A percentile compares a stretch with the other conserved stretches of the same genome.
These are phyloP conservation scores for Neospora caninum DNA, from an alignment of 169 alveolate genomes.

Conservation along the genomic window DNA sequence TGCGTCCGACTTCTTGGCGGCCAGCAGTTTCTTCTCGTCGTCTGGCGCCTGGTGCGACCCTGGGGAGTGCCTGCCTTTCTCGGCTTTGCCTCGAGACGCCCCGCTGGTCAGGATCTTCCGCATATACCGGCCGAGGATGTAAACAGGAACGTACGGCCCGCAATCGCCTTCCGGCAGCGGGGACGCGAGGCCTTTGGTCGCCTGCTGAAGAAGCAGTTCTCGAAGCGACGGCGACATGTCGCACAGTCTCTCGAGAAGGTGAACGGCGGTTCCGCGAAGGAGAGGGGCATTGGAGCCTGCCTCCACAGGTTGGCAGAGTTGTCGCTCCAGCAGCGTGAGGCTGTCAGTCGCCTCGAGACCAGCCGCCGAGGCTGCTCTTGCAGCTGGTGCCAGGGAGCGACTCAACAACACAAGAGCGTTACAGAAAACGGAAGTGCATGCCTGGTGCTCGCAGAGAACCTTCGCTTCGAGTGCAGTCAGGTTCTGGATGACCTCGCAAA, in stretches of 20 bases:
- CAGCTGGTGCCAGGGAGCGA: background rate
- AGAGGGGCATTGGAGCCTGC: background rate
- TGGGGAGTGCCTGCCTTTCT: background rate
- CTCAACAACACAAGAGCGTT: background rate
- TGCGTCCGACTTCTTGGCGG: background rate
- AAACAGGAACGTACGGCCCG: constrained; percentile 3
- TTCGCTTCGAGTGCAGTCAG: background rate
- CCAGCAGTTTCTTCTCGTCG: background rate
- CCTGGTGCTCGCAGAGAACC: background rate
- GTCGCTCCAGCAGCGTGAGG: background rate
- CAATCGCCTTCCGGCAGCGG: background rate
- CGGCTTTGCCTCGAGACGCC: background rate
- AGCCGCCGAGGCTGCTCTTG: background rate
- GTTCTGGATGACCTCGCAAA: background rate
- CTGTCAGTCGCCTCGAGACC: background rate
- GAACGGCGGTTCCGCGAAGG: background rate
- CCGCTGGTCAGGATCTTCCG: background rate
- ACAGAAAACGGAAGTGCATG: background rate
- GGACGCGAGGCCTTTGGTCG: background rate
- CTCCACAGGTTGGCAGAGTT: background rate
- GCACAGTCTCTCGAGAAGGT: background rate
- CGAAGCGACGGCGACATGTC: background rate
- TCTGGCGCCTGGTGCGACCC: background rate
- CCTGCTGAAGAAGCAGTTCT: background rate
- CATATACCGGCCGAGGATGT: constrained; percentile 12